Evolutionary conservation across 1,284 basidiomycete species (phyloP).

Genomic region (Cryptococcus sp.): DNA sequence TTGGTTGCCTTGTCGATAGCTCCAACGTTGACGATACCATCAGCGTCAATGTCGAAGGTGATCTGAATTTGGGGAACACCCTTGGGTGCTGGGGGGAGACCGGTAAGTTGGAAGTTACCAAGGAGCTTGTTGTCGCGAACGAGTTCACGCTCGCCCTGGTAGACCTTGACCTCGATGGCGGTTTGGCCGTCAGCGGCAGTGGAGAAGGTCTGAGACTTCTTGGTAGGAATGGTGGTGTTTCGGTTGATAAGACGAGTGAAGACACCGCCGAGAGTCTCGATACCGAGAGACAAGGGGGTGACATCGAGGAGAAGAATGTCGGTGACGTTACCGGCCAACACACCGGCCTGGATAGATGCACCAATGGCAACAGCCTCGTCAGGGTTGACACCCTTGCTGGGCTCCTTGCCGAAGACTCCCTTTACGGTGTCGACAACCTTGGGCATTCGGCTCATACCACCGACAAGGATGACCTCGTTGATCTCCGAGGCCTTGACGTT

Average conservation of each 20-base stretch:
- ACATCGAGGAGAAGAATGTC: conserved; percentile 96
- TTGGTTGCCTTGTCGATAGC: conserved; percentile 96
- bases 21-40: conserved; percentile 96
- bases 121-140: conserved; percentile 95
- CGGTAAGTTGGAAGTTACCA: conserved; percentile 98
- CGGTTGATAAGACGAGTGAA: conserved; percentile 91
- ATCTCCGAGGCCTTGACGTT: conserved; percentile 90
- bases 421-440: conserved; percentile 92
- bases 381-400: conserved; percentile 97
- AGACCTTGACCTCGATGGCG: conserved; percentile 96
- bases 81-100: conserved; percentile 94
- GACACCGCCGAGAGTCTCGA: conserved; percentile 97
- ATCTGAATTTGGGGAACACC: conserved; percentile 99
- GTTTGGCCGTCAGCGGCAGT: conserved; percentile 96
- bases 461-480: conserved; percentile 95
- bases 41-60: conserved; percentile 97
- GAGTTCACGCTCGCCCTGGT: conserved; percentile 97
- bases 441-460: conserved; percentile 98
- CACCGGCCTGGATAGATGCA: conserved; percentile 91
- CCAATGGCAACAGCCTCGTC: conserved; percentile 93
- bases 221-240: conserved; percentile 99
- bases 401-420: conserved; percentile 88
- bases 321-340: conserved; percentile 92
- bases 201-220: conserved; percentile 98
- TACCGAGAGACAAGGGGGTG: conserved; percentile 71